phyloP scores from a whole-genome alignment of 2,329 filamentous ascomycete species.

The Hyphodiscus sp. region DNA sequence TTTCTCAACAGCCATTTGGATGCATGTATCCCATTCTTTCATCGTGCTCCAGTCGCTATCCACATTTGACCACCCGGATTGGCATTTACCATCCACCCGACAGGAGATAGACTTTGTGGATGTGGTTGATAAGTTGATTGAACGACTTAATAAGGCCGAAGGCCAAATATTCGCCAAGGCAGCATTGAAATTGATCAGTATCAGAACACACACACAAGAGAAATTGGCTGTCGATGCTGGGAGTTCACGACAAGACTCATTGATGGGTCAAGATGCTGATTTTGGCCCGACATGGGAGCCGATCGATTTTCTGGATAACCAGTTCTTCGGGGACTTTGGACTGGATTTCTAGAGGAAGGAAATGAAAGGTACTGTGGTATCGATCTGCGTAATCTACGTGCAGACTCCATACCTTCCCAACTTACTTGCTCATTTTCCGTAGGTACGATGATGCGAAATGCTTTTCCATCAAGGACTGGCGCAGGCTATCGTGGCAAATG shows the following conservation, averaged over 20 bases:
- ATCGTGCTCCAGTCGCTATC: constrained; percentile 33
- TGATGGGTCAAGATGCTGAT: not conserved
- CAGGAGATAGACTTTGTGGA: constrained; percentile 28
- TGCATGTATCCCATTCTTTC: constrained; percentile 32
- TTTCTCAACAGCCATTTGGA: constrained; percentile 4
- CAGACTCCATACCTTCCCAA: too few relatives aligned
- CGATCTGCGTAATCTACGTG: too few relatives aligned
- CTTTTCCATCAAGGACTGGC: too few relatives aligned
- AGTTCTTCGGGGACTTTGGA: constrained; percentile 13
- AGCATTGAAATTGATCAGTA: constrained; percentile 2
- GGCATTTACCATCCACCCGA: constrained; percentile 32
- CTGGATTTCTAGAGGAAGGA: not conserved
- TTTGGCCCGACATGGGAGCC: not conserved
- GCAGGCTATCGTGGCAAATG: too few relatives aligned
- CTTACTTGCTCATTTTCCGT: too few relatives aligned
- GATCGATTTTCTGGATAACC: constrained; percentile 10
- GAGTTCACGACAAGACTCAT: not conserved
- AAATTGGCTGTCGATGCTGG: not conserved
- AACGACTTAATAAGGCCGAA: constrained; percentile 20
- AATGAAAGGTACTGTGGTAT: too few relatives aligned
- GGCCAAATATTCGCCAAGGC: constrained; percentile 4
- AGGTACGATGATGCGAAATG: too few relatives aligned
- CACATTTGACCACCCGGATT: constrained; percentile 32
- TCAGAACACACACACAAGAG: constrained; percentile 9
- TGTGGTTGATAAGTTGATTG: constrained; percentile 28